Conservation (phyloP, 192 early-diverging fungal species). For the Coemansia sp. region DNA sequence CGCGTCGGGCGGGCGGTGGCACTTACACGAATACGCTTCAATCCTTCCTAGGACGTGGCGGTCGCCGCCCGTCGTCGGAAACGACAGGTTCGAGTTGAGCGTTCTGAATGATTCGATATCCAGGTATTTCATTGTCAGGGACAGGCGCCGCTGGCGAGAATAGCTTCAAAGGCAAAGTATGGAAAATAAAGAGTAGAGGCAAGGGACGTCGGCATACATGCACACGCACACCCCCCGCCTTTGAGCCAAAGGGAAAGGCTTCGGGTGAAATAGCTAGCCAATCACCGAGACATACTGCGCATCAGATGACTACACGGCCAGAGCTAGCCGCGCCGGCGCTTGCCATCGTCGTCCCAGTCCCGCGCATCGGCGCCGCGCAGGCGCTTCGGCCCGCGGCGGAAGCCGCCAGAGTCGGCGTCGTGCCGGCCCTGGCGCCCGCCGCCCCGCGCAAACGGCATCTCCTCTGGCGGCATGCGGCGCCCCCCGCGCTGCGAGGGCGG, state of each 20-base stretch:
- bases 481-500: no score
- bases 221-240: no score
- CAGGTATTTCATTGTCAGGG: slow-evolving; percentile 78
- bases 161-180: not conserved
- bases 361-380: slow-evolving; percentile 11
- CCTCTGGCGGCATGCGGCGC: not conserved
- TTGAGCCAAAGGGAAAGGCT: not conserved
- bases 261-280: not conserved
- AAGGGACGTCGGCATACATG: not conserved
- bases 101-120: slow-evolving; percentile 73
- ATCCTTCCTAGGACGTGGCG: slow-evolving; percentile 74
- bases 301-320: slow-evolving; percentile 3
- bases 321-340: slow-evolving; percentile 15
- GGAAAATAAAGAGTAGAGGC: not conserved
- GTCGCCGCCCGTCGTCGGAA: slow-evolving; percentile 73
- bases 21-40: slow-evolving; percentile 94
- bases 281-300: not conserved
- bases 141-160: not conserved
- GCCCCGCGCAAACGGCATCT: not conserved
- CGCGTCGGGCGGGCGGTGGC: not conserved
- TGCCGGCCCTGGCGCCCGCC: slow-evolving; percentile 14
- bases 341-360: slow-evolving; percentile 29
- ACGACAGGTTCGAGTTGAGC: slow-evolving; percentile 79
- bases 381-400: slow-evolving; percentile 23
- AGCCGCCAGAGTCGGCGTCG: not conserved